These are phyloP conservation scores for Zoysia matrella DNA, from an alignment of 202 grass and related monocot genomes.

Conservation along the genomic window DNA sequence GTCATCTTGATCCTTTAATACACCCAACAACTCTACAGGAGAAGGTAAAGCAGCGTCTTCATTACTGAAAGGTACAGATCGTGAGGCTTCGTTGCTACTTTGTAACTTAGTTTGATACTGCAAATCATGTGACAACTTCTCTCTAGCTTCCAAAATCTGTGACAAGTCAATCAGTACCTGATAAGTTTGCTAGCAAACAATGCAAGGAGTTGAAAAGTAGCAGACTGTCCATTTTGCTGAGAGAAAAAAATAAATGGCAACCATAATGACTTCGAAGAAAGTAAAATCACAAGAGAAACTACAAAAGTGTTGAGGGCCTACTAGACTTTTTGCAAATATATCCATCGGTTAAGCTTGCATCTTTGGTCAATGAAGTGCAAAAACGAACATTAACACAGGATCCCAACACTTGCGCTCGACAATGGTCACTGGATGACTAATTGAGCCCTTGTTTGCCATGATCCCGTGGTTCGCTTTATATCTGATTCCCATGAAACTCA, in stretches of 20 bases:
- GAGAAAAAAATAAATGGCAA: background rate
- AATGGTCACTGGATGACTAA: slow-evolving; percentile 24
- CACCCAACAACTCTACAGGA: slow-evolving; percentile 31
- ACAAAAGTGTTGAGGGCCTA: slow-evolving; percentile 1
- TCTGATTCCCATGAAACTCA: slow-evolving; percentile 10
- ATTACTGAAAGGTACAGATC: slow-evolving; percentile 40
- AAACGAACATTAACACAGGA: slow-evolving; percentile 1
- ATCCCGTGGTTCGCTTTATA: slow-evolving; percentile 32
- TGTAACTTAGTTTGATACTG: slow-evolving; percentile 51
- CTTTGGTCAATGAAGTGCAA: background rate
- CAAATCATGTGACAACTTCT: slow-evolving; percentile 53
- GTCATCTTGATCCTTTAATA: slow-evolving; percentile 52
- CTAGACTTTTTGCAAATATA: background rate
- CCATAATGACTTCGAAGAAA: slow-evolving; percentile 28
- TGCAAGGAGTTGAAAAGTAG: slow-evolving; percentile 12
- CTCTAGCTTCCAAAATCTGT: slow-evolving; percentile 79
- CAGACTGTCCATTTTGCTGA: background rate
- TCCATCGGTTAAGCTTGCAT: slow-evolving; percentile 20
- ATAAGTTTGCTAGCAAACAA: slow-evolving; percentile 27
- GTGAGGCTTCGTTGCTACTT: slow-evolving; percentile 36
- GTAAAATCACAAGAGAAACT: slow-evolving; percentile 6
- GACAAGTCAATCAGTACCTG: slow-evolving; percentile 30
- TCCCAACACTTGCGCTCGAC: background rate
- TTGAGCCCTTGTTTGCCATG: slow-evolving; percentile 12
- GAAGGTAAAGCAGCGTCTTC: slow-evolving; percentile 38